Percentiles rank a stretch among this genome's conserved stretches.
Conservation (phyloP, 1,284 basidiomycete species). For the Rugosomyces carneus region DNA sequence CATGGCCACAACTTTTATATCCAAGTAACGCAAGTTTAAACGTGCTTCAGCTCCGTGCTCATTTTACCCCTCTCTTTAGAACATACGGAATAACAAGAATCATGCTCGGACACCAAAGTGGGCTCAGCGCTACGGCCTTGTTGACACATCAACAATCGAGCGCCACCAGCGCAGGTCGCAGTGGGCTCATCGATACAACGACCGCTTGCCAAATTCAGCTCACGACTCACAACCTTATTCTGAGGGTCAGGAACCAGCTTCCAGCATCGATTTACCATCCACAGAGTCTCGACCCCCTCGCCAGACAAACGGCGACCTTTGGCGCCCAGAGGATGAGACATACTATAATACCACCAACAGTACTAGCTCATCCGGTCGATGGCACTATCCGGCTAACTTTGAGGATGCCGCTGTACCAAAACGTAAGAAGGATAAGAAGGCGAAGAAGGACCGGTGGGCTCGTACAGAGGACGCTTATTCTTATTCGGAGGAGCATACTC, state of each 20-base stretch:
- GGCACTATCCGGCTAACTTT: conserved; percentile 81
- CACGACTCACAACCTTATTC: conserved; percentile 69
- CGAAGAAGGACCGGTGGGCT: conserved; percentile 80
- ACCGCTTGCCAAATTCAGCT: conserved; percentile 70
- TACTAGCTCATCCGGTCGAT: conserved; percentile 45
- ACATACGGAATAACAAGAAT: conserved; percentile 94
- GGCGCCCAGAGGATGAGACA: conserved; percentile 66
- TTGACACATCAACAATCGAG: conserved; percentile 70
- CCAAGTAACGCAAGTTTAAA: conserved; percentile 44
- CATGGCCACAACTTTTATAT: conserved; percentile 92
- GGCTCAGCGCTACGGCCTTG: conserved; percentile 85
- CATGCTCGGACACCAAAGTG: conserved; percentile 89
- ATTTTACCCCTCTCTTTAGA: conserved; percentile 39
- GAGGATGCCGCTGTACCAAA: conserved; percentile 48
- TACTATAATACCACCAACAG: conserved; percentile 54
- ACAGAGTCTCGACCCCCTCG: conserved; percentile 29
- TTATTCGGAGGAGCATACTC: conserved; percentile 41
- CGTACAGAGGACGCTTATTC: conserved; percentile 77
- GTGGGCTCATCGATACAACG: conserved; percentile 84
- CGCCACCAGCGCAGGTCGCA: conserved; percentile 76
- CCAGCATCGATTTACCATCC: conserved; percentile 39
- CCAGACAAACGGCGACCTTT: conserved; percentile 45
- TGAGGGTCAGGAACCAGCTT: conserved; percentile 65
- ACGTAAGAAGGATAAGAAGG: conserved; percentile 47
- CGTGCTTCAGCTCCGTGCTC: neutral